A percentile compares a stretch with the other conserved stretches of the same genome.
phyloP scores from a whole-genome alignment of 2,329 filamentous ascomycete genomes.

The Hypomyces rosellus region DNA sequence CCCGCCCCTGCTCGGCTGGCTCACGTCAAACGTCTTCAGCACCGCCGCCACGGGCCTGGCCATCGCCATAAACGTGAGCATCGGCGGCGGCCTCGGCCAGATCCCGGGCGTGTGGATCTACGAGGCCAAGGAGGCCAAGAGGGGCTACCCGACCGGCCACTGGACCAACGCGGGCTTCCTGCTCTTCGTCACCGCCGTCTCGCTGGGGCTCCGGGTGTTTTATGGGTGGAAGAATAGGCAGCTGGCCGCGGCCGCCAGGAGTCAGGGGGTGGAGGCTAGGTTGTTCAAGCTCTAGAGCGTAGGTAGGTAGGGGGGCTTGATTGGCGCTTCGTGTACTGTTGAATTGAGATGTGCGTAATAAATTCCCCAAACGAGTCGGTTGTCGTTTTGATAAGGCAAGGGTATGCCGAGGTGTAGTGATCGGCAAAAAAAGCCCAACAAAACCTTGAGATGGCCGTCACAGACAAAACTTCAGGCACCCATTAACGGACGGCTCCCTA shows the following conservation, averaged over 20 bases:
- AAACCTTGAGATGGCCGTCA: too few species aligned
- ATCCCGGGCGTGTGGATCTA: conserved; percentile 72
- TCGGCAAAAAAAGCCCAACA: too few species aligned
- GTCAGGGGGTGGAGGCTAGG: conserved; percentile 27
- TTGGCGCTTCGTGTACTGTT: too few species aligned
- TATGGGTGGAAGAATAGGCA: conserved; percentile 44
- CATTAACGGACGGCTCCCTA: neutral
- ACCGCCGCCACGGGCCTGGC: conserved; percentile 61
- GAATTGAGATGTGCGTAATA: too few species aligned
- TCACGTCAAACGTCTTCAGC: conserved; percentile 60
- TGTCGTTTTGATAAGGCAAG: too few species aligned
- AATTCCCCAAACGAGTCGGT: too few species aligned
- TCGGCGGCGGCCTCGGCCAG: conserved; percentile 61
- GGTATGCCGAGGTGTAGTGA: too few species aligned
- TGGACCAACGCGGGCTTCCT: conserved; percentile 58
- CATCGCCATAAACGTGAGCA: conserved; percentile 63
- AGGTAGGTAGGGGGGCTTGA: too few species aligned
- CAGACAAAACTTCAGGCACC: too few species aligned
- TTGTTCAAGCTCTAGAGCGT: conserved; percentile 33
- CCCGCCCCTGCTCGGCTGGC: conserved; percentile 64
- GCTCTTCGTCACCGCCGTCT: conserved; percentile 51
- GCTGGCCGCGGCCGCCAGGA: conserved; percentile 25
- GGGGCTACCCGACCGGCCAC: conserved; percentile 64
- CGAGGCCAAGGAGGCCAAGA: conserved; percentile 52
- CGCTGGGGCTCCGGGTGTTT: conserved; percentile 47